A percentile compares a stretch with the other conserved stretches of the same genome.
phyloP scores from a whole-genome alignment of 2,329 filamentous ascomycete genomes.

The Hymenoscyphus linearis region DNA sequence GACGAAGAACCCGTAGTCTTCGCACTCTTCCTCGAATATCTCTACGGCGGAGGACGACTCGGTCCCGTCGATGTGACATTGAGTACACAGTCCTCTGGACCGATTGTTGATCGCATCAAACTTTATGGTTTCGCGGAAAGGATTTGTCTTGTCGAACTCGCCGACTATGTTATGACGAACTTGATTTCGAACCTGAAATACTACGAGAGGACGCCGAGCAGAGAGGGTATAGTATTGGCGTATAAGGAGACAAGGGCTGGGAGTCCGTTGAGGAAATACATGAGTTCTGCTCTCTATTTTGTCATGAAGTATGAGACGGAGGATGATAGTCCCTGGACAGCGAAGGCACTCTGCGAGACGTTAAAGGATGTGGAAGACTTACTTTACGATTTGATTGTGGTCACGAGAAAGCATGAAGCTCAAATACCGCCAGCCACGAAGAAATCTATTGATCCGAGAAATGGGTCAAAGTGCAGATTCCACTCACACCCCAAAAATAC shows the following conservation, averaged over 20 bases:
- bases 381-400: slow-evolving; percentile 4
- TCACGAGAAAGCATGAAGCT: slow-evolving; percentile 4
- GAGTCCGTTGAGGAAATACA: slow-evolving; percentile 5
- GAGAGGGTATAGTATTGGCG: slow-evolving; percentile 3
- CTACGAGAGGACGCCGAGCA: slow-evolving; percentile 4
- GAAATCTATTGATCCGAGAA: slow-evolving; percentile 5
- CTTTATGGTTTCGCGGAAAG: slow-evolving; percentile 7
- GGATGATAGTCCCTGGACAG: slow-evolving; percentile 4
- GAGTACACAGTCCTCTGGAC: background rate
- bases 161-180: slow-evolving; percentile 11
- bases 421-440: background rate
- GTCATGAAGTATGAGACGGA: slow-evolving; percentile 8
- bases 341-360: slow-evolving; percentile 1
- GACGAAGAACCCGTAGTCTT: slow-evolving; percentile 16
- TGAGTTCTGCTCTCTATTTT: slow-evolving; percentile 5
- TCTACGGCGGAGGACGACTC: slow-evolving; percentile 12
- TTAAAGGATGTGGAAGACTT: slow-evolving; percentile 5
- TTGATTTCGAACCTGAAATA: slow-evolving; percentile 5
- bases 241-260: slow-evolving; percentile 5
- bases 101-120: slow-evolving; percentile 7
- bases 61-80: slow-evolving; percentile 5
- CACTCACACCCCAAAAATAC: slow-evolving; percentile 1
- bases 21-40: slow-evolving; percentile 13
- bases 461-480: slow-evolving; percentile 5
- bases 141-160: slow-evolving; percentile 2